phyloP scores from a whole-genome alignment of 169 alveolate species.

The Cryptosporidium xiaoi region DNA sequence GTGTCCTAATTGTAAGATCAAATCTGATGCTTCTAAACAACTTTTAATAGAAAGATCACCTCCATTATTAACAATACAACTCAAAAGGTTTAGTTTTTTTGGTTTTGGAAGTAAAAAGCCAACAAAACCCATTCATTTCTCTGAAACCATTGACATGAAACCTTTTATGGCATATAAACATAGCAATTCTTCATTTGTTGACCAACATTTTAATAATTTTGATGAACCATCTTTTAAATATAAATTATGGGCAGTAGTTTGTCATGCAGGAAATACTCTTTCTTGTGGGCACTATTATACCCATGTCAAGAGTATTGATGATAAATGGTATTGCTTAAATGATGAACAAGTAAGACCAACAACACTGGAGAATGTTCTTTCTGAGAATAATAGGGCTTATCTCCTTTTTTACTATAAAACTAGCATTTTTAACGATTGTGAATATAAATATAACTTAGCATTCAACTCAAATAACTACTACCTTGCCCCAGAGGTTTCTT shows the following conservation, averaged over 20 bases:
- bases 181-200: not conserved
- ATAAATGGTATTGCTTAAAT: constrained; percentile 71
- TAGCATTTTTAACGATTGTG: not conserved
- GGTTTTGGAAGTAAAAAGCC: constrained; percentile 69
- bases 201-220: not conserved
- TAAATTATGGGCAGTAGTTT: constrained; percentile 79
- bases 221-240: constrained; percentile 31
- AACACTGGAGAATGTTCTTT: constrained; percentile 12
- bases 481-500: constrained; percentile 31
- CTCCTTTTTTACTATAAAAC: constrained; percentile 37
- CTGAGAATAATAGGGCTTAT: constrained; percentile 35
- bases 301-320: constrained; percentile 67
- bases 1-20: constrained; percentile 71
- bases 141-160: constrained; percentile 32
- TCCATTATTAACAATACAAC: constrained; percentile 62
- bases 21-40: constrained; percentile 64
- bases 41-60: constrained; percentile 57
- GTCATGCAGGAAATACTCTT: constrained; percentile 79
- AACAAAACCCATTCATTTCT: constrained; percentile 20
- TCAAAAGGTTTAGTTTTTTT: constrained; percentile 66
- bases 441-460: not conserved
- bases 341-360: constrained; percentile 47
- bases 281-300: constrained; percentile 80
- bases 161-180: constrained; percentile 39
- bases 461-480: not conserved